Conservation (phyloP, 148 eudicot genomes). For the Rhododendron williamsianum region DNA sequence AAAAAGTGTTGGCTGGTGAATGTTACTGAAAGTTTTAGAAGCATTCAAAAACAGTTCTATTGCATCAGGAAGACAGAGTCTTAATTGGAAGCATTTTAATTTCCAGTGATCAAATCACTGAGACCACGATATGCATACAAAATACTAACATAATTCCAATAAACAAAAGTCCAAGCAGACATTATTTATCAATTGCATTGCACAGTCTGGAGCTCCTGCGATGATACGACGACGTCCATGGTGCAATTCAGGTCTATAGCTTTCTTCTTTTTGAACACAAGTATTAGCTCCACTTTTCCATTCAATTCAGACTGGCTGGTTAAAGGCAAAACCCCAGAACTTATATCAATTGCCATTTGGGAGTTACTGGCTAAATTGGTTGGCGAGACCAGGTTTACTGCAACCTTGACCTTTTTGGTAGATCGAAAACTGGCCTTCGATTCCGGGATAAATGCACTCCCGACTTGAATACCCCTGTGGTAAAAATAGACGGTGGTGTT, state of each 20-base stretch:
- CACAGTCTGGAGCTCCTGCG: neutral
- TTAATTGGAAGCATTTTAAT: too few species aligned
- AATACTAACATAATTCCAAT: too few species aligned
- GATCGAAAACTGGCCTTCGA: neutral
- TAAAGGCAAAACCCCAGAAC: neutral
- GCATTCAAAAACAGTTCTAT: too few species aligned
- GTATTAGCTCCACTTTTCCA: neutral
- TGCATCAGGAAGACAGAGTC: neutral
- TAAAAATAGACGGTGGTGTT: neutral
- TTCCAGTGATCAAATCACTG: too few species aligned
- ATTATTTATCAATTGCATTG: neutral
- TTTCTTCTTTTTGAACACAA: neutral
- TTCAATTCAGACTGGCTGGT: neutral
- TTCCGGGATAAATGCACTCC: neutral
- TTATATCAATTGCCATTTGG: neutral
- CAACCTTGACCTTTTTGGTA: slow-evolving; percentile 11
- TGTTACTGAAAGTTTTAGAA: too few species aligned
- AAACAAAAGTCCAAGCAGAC: too few species aligned
- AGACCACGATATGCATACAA: too few species aligned
- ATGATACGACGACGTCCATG: neutral
- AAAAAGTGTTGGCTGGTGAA: too few species aligned
- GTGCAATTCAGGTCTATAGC: neutral
- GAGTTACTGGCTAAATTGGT: neutral
- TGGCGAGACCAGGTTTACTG: neutral
- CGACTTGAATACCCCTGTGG: neutral